Evolutionary conservation across 192 early-diverging fungal genomes (phyloP).

Genomic region (Coemansia biformis): DNA sequence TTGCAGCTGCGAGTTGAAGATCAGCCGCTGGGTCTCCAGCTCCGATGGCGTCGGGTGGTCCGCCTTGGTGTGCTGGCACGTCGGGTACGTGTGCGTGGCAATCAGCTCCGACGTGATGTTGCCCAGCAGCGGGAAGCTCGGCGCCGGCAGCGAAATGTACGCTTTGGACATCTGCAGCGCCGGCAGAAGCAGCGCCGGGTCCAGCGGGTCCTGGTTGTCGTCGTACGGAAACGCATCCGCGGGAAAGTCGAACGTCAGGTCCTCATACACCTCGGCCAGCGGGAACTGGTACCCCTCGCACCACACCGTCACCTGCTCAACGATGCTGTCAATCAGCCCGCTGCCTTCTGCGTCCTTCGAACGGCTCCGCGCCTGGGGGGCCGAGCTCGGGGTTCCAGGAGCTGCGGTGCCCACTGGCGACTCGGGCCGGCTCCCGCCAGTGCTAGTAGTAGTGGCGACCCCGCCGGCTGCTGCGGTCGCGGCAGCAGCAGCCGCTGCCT

Average conservation of each 20-base stretch:
- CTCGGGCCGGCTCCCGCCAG: too few relatives aligned
- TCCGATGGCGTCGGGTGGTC: conserved; percentile 62
- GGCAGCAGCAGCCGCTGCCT: conserved; percentile 5
- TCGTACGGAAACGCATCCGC: conserved; percentile 50
- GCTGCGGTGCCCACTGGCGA: not conserved
- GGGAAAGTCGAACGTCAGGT: conserved; percentile 50
- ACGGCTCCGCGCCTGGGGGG: not conserved
- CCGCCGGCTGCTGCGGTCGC: conserved; percentile 2
- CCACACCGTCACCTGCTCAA: conserved; percentile 43
- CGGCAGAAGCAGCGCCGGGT: conserved; percentile 62
- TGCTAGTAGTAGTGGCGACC: too few relatives aligned
- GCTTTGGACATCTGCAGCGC: conserved; percentile 62
- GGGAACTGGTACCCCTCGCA: conserved; percentile 51
- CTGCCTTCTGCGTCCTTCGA: not conserved
- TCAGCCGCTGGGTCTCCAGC: conserved; percentile 61
- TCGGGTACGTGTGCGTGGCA: conserved; percentile 64
- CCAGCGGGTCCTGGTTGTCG: conserved; percentile 56
- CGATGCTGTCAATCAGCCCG: conserved; percentile 33
- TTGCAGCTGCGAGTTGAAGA: conserved; percentile 62
- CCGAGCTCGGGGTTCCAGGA: too few relatives aligned
- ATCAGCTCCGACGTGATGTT: conserved; percentile 63
- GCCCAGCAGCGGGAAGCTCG: conserved; percentile 61
- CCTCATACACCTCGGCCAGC: conserved; percentile 49
- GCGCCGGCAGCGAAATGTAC: conserved; percentile 56
- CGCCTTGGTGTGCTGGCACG: conserved; percentile 64